Evolutionary conservation across 75 land plant genomes (phyloP).

Genomic region (Larix kaempferi): DNA sequence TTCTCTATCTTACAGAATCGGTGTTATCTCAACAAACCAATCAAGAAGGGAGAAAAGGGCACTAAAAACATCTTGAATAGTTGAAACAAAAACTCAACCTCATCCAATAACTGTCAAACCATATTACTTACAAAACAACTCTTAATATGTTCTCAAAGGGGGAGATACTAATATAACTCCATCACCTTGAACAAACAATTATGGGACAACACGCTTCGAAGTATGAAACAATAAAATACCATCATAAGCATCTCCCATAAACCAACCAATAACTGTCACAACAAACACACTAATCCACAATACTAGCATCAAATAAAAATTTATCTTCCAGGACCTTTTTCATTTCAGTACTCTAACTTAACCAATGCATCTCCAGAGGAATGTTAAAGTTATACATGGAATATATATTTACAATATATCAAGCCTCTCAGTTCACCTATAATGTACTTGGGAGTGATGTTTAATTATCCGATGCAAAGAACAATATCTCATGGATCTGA

Average conservation of each 20-base stretch:
- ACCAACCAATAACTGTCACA: neutral
- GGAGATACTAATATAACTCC: conserved; percentile 97
- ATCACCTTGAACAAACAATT: conserved; percentile 93
- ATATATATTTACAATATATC: no score
- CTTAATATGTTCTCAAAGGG: conserved; percentile 80
- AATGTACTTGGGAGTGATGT: no score
- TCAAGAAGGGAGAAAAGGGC: neutral
- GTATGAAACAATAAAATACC: conserved; percentile 43
- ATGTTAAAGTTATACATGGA: no score
- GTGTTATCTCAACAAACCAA: neutral
- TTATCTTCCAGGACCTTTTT: no score
- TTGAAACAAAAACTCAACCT: neutral
- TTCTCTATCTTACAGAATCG: neutral
- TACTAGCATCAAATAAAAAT: no score
- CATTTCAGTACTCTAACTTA: no score
- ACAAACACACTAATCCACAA: neutral
- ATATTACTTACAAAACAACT: neutral
- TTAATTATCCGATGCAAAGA: no score
- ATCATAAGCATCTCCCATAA: neutral
- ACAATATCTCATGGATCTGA: no score
- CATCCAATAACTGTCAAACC: neutral
- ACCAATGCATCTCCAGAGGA: no score
- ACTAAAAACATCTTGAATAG: neutral
- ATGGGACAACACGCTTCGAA: conserved; percentile 73
- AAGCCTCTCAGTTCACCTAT: no score